A percentile compares a stretch with the other conserved stretches of the same genome.
These are phyloP conservation scores for Ophiostoma tasmaniense DNA, from an alignment of 2,329 filamentous ascomycete genomes.

Conservation along the genomic window DNA sequence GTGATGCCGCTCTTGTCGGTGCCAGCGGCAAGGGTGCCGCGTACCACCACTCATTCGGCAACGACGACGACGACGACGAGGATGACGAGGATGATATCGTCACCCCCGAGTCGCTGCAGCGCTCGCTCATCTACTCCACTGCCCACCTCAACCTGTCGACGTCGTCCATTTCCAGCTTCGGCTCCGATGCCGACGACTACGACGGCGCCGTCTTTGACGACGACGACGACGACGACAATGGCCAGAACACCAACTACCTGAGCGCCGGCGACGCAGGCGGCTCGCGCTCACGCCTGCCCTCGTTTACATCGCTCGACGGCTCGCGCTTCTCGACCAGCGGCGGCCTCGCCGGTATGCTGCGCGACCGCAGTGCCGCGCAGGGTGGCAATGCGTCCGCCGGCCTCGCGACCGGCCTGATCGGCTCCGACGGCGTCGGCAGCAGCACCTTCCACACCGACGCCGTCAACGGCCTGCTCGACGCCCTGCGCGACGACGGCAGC, in stretches of 20 bases:
- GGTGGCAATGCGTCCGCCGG: not conserved
- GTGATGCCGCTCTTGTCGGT: conserved; percentile 42
- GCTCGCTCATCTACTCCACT: conserved; percentile 47
- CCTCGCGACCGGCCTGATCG: not conserved
- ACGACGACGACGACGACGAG: conserved; percentile 42
- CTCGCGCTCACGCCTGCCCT: conserved; percentile 58
- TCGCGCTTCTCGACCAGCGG: conserved; percentile 33
- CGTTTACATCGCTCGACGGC: conserved; percentile 66
- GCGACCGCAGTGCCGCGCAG: not conserved
- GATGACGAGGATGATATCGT: conserved; percentile 24
- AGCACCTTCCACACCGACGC: conserved; percentile 76
- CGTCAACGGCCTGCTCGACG: conserved; percentile 76
- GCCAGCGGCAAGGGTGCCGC: conserved; percentile 41
- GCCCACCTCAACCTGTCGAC: conserved; percentile 44
- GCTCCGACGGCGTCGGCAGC: conserved; percentile 19
- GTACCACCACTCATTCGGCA: conserved; percentile 27
- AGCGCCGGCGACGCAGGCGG: conserved; percentile 19
- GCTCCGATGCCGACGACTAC: conserved; percentile 47
- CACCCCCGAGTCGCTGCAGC: conserved; percentile 45
- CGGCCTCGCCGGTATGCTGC: conserved; percentile 2
- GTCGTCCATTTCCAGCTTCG: conserved; percentile 48
- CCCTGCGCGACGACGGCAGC: conserved; percentile 62
- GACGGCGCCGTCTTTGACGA: conserved; percentile 42
- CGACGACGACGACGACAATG: conserved; percentile 24
- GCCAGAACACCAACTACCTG: conserved; percentile 19